Evolutionary conservation across 2,329 filamentous ascomycete genomes (phyloP).

Genomic region (Coniochaeta pulveracea): DNA sequence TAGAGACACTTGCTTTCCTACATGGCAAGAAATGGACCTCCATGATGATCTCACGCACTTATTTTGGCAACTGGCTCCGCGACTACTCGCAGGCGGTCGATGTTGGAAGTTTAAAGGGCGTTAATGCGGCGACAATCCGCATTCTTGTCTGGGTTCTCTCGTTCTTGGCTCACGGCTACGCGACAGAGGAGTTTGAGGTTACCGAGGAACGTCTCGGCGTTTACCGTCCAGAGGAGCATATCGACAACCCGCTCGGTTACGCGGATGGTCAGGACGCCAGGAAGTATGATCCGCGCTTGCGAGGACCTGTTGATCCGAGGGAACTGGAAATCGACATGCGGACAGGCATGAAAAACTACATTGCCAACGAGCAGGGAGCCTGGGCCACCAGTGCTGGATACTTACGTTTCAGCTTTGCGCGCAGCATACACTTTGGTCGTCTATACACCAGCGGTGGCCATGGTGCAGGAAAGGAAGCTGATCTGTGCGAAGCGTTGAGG

Average conservation of each 20-base stretch:
- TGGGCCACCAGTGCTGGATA: slow-evolving; percentile 90
- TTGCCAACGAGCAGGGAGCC: slow-evolving; percentile 74
- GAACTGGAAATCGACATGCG: slow-evolving; percentile 63
- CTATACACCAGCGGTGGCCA: slow-evolving; percentile 57
- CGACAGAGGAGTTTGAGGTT: slow-evolving; percentile 77
- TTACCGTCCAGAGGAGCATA: slow-evolving; percentile 66
- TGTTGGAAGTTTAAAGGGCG: slow-evolving; percentile 66
- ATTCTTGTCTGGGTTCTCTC: slow-evolving; percentile 74
- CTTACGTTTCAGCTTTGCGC: slow-evolving; percentile 61
- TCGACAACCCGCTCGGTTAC: slow-evolving; percentile 74
- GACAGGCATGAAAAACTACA: slow-evolving; percentile 99
- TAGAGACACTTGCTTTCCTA: slow-evolving; percentile 66
- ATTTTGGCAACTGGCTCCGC: slow-evolving; percentile 80
- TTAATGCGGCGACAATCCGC: slow-evolving; percentile 67
- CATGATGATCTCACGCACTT: slow-evolving; percentile 65
- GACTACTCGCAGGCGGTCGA: slow-evolving; percentile 81
- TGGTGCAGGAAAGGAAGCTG: slow-evolving; percentile 56
- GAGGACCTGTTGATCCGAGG: slow-evolving; percentile 60
- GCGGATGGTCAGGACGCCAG: slow-evolving; percentile 79
- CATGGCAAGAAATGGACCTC: slow-evolving; percentile 78
- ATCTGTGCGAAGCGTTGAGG: slow-evolving; percentile 69
- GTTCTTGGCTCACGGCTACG: slow-evolving; percentile 73
- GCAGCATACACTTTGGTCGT: slow-evolving; percentile 68
- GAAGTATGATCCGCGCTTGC: slow-evolving; percentile 68
- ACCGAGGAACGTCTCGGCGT: slow-evolving; percentile 69